Percentiles rank a stretch among this genome's conserved stretches.
Evolutionary conservation across 2,329 filamentous ascomycete species (phyloP).

Genomic region (Fusarium protoensiforme): DNA sequence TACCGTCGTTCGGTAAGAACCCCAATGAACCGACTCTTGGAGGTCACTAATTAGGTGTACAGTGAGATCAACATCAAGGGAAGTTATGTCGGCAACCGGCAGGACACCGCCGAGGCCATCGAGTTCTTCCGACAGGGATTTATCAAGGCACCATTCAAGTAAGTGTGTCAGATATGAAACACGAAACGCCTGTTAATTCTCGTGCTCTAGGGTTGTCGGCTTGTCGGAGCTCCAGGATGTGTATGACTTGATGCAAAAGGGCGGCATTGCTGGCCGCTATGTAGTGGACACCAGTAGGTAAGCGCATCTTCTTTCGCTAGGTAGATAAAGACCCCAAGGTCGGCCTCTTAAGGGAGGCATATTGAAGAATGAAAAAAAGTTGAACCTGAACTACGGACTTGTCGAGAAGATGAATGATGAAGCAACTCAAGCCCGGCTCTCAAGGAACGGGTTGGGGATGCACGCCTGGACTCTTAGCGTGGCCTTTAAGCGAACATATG

Average conservation of each 20-base stretch:
- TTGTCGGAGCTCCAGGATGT: conserved; percentile 80
- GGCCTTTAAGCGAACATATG: not conserved
- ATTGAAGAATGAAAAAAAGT: not conserved
- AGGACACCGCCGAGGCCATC: conserved; percentile 85
- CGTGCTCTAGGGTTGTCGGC: conserved; percentile 65
- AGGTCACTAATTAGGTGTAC: conserved; percentile 13
- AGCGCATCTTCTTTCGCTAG: not conserved
- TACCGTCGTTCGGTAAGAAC: conserved; percentile 69
- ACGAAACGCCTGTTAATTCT: not conserved
- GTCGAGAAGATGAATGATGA: not conserved
- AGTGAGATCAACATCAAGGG: conserved; percentile 90
- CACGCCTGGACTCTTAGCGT: not conserved
- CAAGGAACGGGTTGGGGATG: not conserved
- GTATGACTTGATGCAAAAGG: conserved; percentile 76
- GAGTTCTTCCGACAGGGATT: conserved; percentile 85
- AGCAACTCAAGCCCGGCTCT: too few relatives aligned
- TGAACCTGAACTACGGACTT: not conserved
- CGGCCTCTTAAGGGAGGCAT: not conserved
- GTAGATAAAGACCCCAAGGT: not conserved
- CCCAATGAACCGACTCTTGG: fast-evolving
- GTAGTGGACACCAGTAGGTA: conserved; percentile 77
- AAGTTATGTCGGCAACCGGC: conserved; percentile 89
- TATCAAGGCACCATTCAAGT: conserved; percentile 85
- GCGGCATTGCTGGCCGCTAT: conserved; percentile 77
- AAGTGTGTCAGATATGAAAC: fast-evolving